Conservation (phyloP, 1,139 yeast species). For the Hansenula lynferdii region DNA sequence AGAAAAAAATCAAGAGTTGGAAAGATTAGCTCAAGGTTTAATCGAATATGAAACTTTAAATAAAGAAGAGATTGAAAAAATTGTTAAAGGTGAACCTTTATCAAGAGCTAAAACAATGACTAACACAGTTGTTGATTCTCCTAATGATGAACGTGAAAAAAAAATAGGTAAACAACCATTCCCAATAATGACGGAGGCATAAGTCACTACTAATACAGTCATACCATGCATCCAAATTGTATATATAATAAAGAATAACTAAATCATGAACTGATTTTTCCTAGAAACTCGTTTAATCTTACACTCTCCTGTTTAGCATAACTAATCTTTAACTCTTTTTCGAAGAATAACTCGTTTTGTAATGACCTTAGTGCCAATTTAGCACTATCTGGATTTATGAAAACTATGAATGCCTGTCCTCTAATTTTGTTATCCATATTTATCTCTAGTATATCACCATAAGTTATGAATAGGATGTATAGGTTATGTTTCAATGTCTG, state of each 20-base stretch:
- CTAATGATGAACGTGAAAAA: conserved; percentile 30
- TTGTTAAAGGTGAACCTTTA: conserved; percentile 73
- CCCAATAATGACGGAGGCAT: conserved; percentile 23
- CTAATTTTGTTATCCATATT: conserved; percentile 47
- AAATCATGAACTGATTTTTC: neutral
- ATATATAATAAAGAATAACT: too few species aligned
- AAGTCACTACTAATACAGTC: neutral
- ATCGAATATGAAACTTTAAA: conserved; percentile 94
- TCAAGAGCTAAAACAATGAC: conserved; percentile 63
- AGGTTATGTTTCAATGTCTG: conserved; percentile 45
- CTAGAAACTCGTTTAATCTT: conserved; percentile 8
- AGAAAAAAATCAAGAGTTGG: conserved; percentile 65
- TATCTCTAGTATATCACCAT: conserved; percentile 63
- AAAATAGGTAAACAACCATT: conserved; percentile 21
- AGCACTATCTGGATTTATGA: conserved; percentile 47
- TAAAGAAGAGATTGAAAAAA: conserved; percentile 83
- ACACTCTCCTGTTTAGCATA: conserved; percentile 40
- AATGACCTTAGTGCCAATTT: conserved; percentile 44
- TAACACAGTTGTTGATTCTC: conserved; percentile 70
- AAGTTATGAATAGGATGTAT: conserved; percentile 59
- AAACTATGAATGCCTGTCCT: conserved; percentile 76
- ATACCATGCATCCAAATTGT: neutral
- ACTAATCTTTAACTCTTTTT: conserved; percentile 46
- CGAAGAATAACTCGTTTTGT: conserved; percentile 49
- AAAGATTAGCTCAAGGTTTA: conserved; percentile 87